phyloP scores from a whole-genome alignment of 805 yeast genomes.

The Yarrowia bubula region DNA sequence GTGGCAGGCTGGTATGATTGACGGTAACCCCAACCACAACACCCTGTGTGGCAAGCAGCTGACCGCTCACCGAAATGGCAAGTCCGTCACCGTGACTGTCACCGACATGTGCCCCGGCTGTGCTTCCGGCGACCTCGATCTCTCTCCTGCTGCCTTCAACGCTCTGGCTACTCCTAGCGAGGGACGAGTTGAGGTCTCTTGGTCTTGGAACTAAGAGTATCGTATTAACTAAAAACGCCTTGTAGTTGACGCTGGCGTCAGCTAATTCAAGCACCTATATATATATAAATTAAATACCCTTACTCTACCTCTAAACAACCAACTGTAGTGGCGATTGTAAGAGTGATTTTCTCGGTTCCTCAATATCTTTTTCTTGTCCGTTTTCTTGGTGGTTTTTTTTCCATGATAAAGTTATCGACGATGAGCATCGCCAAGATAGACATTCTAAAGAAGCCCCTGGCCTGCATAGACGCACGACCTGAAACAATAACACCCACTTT shows the following conservation, averaged over 20 bases:
- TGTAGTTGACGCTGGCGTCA: conserved; percentile 21
- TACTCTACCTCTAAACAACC: not conserved
- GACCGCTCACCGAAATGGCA: conserved; percentile 47
- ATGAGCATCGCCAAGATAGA: not conserved
- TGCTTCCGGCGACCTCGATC: conserved; percentile 49
- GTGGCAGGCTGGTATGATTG: conserved; percentile 44
- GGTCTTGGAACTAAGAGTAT: conserved; percentile 41
- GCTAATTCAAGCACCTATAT: conserved; percentile 2
- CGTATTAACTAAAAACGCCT: not conserved
- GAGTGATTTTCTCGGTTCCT: no score
- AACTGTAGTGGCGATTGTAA: no score
- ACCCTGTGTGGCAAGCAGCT: conserved; percentile 54
- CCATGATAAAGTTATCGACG: not conserved
- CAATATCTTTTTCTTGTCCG: no score
- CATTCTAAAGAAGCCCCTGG: conserved; percentile 9
- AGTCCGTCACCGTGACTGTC: conserved; percentile 55
- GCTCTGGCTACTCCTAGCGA: conserved; percentile 50
- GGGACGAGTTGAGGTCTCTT: conserved; percentile 55
- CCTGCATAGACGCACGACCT: conserved; percentile 1
- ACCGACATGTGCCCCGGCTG: conserved; percentile 61
- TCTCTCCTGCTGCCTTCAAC: conserved; percentile 60
- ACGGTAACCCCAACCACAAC: conserved; percentile 44
- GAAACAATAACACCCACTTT: not conserved
- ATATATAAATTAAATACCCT: not conserved
- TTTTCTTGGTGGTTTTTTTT: no score